Evolutionary conservation across 129 eudicot species (phyloP), one percentile per base, ranked within the genome.

Genomic region (Escallonia herrerae): DNA sequence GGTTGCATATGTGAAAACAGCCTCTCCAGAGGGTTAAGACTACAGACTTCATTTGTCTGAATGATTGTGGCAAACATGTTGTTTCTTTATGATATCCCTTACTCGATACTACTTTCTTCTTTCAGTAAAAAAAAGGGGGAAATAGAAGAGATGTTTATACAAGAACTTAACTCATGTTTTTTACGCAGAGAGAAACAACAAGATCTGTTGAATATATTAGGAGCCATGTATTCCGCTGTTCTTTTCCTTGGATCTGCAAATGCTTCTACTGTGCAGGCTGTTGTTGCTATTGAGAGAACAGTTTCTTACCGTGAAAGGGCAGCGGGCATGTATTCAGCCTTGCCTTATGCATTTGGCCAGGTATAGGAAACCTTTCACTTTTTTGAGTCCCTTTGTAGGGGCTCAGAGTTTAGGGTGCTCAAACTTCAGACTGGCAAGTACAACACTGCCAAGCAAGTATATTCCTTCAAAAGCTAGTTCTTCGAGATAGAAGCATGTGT

Each of bases 311-410:
- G 85, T 40, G 91, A 85, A 69, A 85, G 74, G 43, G 91, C 85
- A 15, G 87, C 91, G 0, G 85, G 91, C 65, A 81, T 85, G 87
- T 85, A 78, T 69, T 85, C 91, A 43, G 77, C 85, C 54, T 56
- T 85, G 42, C 91, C 91, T 8, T 81, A 78, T 64, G 91, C 87
- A 45, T 85, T 81, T 79, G 83, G 83, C 38, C 87, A 81, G 78
- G 91, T 81, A 72, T 38, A 3, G 55, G 15, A 42, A 33, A 44
- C 40, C 12, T 7, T 51, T 51, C 56, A 51, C 56, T 51, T 51
- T 11, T 45, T 45, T 45, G 6, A 45, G 49, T 45, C 9, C 9
- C 0, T 5, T 8, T 45, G 6, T 45, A 8, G 49, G 6, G 2
- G 7, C 49, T 6, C 56, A 8, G 8, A 51, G 56, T 6, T 51